Base-by-base conservation (phyloP, 116 monocot genomes). In the Phalaenopsis hybrid region DNA sequence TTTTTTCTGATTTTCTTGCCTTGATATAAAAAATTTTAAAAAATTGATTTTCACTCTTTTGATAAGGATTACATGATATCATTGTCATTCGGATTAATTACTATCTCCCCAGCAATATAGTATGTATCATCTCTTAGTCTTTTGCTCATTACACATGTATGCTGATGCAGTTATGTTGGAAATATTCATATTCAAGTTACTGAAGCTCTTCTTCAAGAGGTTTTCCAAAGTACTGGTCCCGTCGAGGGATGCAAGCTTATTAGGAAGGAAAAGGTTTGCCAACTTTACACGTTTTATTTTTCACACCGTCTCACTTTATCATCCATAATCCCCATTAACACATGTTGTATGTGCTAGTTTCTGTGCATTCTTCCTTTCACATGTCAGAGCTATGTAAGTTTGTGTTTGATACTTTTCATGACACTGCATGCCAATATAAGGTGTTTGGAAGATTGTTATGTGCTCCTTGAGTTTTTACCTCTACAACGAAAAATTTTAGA, bases 211-310 rank as follows among this genome's bases (percentile, higher is more conserved):
- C 89, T 96, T 82, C 92, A 92, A 79, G 96, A 96, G 84, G 96
- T 96, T 50, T 96, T 96, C 80, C 92, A 92, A 55, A 94, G 90
- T 68, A 89, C 87, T 84, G 96, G 96, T 61, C 88, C 83, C 44
- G 84, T 96, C 80, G 94, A 96, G 87, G 96, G 96, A 74, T 96
- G 96, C 86, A 96, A 96, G 75, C 94, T 96, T 81, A 91, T 96
- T 17, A 92, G 92, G 80, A 96, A 96, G 82, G 96, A 96, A 65
- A 96, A 96, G 94, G 96, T 96, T 86, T 51, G 31, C 5, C 77
- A 77, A 28, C 77, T 13, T 52, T 94, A 69, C 94, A 92, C 82
- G 78, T 86, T 78, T 52, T 52, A 52, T 52, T 52, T 52, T 52
- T 12, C 13, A 52, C 52, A 52, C 52, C 52, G 3, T 52, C 12